Conservation (phyloP, 1,139 yeast species). For the Hyphopichia burtonii region DNA sequence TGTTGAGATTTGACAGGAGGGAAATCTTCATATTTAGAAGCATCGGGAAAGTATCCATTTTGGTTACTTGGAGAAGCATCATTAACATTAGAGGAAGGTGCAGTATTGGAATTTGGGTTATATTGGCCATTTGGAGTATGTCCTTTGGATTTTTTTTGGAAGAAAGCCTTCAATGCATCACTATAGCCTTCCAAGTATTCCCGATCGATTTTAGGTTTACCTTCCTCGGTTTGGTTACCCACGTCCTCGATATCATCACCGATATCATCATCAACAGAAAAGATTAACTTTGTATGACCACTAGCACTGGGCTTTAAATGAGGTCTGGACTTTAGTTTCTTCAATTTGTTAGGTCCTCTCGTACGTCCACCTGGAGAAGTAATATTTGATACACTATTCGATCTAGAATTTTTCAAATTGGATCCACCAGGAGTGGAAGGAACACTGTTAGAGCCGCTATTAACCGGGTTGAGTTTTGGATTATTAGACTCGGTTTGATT, state of each 20-base stretch:
- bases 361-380: constrained; percentile 14
- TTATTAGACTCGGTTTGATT: background rate
- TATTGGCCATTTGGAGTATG: background rate
- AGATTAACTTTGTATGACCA: constrained; percentile 38
- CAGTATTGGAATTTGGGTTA: background rate
- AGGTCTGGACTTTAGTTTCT: constrained; percentile 20
- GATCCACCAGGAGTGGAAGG: background rate
- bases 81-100: background rate
- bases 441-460: too few relatives aligned
- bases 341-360: constrained; percentile 13
- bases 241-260: constrained; percentile 41
- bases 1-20: background rate
- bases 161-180: constrained; percentile 58
- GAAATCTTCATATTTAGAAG: background rate
- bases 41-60: constrained; percentile 5
- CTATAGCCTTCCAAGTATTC: constrained; percentile 71
- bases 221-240: constrained; percentile 48
- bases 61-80: background rate
- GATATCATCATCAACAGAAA: constrained; percentile 74
- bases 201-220: constrained; percentile 35
- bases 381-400: constrained; percentile 6
- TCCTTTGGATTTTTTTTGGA: constrained; percentile 17
- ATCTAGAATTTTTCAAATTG: constrained; percentile 4
- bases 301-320: constrained; percentile 21
- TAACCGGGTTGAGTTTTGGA: background rate